A percentile compares a stretch with the other conserved stretches of the same genome.
Evolutionary conservation across 176 grass and related monocot species (phyloP).

Genomic region (Ampelocalamus luodianensis): DNA sequence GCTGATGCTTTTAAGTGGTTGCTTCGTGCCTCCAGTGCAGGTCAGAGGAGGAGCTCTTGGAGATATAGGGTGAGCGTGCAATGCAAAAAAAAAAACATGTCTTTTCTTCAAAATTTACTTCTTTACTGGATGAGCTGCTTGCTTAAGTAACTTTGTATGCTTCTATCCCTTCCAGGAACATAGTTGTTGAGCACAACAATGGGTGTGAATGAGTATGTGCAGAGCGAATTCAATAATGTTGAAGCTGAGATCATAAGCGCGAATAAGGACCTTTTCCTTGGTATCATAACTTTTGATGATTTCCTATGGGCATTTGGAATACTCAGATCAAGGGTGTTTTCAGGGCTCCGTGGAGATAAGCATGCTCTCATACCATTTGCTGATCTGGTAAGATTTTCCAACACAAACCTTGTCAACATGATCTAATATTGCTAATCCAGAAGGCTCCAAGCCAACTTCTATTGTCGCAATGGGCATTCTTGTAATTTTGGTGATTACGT

Average conservation of each 20-base stretch:
- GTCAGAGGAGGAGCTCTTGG: conserved; percentile 94
- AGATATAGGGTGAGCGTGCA: conserved; percentile 74
- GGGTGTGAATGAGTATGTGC: conserved; percentile 86
- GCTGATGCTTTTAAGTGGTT: conserved; percentile 50
- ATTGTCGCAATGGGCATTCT: not conserved
- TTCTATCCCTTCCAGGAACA: conserved; percentile 62
- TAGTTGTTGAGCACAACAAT: conserved; percentile 83
- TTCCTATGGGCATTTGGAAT: conserved; percentile 95
- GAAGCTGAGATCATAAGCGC: conserved; percentile 62
- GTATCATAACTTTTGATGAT: conserved; percentile 65
- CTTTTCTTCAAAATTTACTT: not conserved
- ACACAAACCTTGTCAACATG: not conserved
- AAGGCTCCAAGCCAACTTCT: conserved; percentile 1
- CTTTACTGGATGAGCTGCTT: not conserved
- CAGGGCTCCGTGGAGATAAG: conserved; percentile 76
- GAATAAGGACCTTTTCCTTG: conserved; percentile 76
- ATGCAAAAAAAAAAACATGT: not conserved
- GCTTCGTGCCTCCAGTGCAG: conserved; percentile 84
- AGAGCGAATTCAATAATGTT: conserved; percentile 73
- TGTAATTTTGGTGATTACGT: not conserved
- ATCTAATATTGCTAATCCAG: not conserved
- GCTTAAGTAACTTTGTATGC: not conserved
- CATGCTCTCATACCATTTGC: conserved; percentile 86
- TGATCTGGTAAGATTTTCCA: conserved; percentile 71
- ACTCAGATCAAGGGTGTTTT: conserved; percentile 91